These are phyloP conservation scores for Beauveria asiatica DNA, from an alignment of 2,329 filamentous ascomycete genomes.

Conservation along the genomic window DNA sequence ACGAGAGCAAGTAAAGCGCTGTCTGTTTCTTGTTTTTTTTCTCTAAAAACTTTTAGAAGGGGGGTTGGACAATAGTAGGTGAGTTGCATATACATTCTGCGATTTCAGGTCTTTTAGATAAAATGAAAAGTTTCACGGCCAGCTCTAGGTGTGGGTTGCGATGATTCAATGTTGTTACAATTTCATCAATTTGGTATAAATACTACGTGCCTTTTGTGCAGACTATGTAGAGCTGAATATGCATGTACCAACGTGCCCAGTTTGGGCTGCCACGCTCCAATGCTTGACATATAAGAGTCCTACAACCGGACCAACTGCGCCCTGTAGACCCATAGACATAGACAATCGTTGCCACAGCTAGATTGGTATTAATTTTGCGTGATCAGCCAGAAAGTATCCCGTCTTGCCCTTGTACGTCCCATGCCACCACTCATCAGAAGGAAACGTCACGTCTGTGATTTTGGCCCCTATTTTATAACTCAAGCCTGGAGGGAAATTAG, in stretches of 20 bases:
- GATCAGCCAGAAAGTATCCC: background rate
- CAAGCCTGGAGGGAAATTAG: background rate
- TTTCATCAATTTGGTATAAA: background rate
- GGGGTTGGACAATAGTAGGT: background rate
- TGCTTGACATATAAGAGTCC: background rate
- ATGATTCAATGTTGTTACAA: constrained; percentile 9
- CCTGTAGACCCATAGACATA: too few species aligned
- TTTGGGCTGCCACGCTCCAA: background rate
- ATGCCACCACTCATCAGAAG: background rate
- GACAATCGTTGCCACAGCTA: background rate
- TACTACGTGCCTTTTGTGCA: background rate
- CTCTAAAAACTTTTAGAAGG: background rate
- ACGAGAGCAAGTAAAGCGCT: constrained; percentile 37
- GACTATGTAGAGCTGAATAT: background rate
- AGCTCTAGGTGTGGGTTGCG: background rate
- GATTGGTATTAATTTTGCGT: background rate
- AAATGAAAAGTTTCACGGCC: background rate
- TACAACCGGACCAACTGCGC: background rate
- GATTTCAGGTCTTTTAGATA: constrained; percentile 1
- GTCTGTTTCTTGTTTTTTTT: background rate
- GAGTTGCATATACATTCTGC: background rate
- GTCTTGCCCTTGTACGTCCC: constrained; percentile 4
- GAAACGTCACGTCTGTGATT: background rate
- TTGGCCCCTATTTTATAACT: background rate
- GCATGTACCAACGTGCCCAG: background rate